Conservation (phyloP, 345 rosid genomes). For the Anacardium occidentale region DNA sequence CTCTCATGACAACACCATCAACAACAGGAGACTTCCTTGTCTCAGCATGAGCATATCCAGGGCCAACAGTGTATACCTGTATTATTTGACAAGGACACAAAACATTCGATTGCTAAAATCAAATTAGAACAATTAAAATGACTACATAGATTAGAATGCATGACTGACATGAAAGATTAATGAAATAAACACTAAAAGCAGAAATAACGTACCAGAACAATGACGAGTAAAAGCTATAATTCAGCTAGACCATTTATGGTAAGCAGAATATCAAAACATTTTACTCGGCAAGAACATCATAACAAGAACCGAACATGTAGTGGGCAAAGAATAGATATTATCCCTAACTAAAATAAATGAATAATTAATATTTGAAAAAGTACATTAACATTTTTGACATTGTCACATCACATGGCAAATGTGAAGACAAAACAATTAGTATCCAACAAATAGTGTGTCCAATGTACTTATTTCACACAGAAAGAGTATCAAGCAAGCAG, state of each 20-base stretch:
- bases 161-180: background rate
- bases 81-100: constrained; percentile 22
- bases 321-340: background rate
- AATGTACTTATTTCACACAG: no score
- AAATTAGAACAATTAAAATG: background rate
- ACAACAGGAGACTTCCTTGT: no score
- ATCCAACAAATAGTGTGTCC: no score
- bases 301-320: background rate
- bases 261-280: background rate
- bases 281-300: constrained; percentile 2
- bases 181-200: background rate
- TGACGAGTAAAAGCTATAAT: no score
- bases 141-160: background rate
- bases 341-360: background rate
- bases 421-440: no score
- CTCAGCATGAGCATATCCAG: no score
- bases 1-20: no score
- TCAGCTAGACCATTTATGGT: background rate
- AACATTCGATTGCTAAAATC: constrained; percentile 19
- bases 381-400: no score
- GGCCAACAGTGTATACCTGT: no score
- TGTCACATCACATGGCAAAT: no score
- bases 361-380: background rate
- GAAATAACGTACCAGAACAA: constrained; percentile 5
- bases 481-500: no score